Evolutionary conservation across 2,329 filamentous ascomycete genomes (phyloP), one percentile per base, ranked within the genome.

Genomic region (Bertia moriformis): DNA sequence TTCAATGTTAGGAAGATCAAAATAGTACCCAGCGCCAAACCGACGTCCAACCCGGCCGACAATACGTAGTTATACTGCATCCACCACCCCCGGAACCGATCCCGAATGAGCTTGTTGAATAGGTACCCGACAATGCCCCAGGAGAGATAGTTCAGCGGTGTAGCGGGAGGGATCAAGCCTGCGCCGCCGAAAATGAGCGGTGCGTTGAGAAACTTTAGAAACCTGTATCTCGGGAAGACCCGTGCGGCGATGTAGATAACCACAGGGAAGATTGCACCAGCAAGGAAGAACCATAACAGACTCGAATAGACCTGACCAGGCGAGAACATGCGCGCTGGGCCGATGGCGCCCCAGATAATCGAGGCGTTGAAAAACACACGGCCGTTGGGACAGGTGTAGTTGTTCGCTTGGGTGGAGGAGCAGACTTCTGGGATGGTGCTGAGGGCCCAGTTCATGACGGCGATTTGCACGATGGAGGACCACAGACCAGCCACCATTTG

Each of bases 41-140:
- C 67, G 12, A 60, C 56, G 45, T 71, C 67, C 37, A 72, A 47
- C 3, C 62, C 67, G 0, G 67, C 67, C 7, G 65, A 67, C 0
- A 66, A 58, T 38, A 71, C 56, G 44, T 71, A 71, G 45, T 75
- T 75, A 48, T 76, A 79, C 24, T 70, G 60, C 46, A 61, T 62
- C 74, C 74, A 79, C 74, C 73, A 78, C 0, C 66, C 71, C n/a
- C 59, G 56, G 49, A 59, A 73, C 32, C 61, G 59, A 45, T 63
- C 62, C 20, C 65, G 63, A 43, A 78, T 71, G 39, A 55, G 60
- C 44, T 69, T 66, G 48, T 79, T 74, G 54, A 78, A 78, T 19
- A 75, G 41, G 36, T 67, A 60, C 0, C 73, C 73, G 12, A 72
- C 61, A 14, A 73, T 55, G 3, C 65, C 70, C 74, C 74, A 78